Percentiles rank a stretch among this genome's conserved stretches.
phyloP scores from a whole-genome alignment of 1,284 basidiomycete genomes.

The Tilletia setariae region DNA sequence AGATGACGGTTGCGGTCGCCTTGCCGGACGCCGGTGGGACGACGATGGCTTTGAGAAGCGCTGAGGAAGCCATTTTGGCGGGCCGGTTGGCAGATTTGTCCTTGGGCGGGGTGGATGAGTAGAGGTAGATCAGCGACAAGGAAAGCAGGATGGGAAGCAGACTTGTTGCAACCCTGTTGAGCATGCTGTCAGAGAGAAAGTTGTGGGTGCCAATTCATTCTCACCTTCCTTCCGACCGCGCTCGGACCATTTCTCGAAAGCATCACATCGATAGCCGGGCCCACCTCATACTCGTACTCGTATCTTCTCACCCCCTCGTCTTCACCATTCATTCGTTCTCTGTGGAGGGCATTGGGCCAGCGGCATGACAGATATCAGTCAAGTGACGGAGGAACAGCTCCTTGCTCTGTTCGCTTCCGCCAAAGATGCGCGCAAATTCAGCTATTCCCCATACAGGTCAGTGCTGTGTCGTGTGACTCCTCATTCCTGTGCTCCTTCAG shows the following conservation, averaged over 20 bases:
- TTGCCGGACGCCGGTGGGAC: slow-evolving; percentile 40
- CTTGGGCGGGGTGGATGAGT: not conserved
- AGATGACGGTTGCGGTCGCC: slow-evolving; percentile 47
- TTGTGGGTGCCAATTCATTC: too few species aligned
- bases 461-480: not conserved
- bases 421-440: slow-evolving; percentile 37
- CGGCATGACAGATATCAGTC: too few species aligned
- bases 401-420: slow-evolving; percentile 32
- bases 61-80: slow-evolving; percentile 4
- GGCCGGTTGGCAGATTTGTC: not conserved
- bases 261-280: not conserved
- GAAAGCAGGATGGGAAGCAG: not conserved
- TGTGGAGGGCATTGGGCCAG: too few species aligned
- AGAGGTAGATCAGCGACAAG: not conserved
- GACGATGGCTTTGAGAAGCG: slow-evolving; percentile 47
- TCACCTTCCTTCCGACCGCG: not conserved
- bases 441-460: slow-evolving; percentile 51
- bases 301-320: not conserved
- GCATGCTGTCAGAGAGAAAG: not conserved
- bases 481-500: not conserved
- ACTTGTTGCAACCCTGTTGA: not conserved
- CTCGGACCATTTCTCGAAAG: not conserved
- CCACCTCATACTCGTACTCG: not conserved
- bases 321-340: too few species aligned
- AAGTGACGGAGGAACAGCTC: too few species aligned